phyloP scores from a whole-genome alignment of 2,329 filamentous ascomycete genomes.

The Ophiostoma perfectum region DNA sequence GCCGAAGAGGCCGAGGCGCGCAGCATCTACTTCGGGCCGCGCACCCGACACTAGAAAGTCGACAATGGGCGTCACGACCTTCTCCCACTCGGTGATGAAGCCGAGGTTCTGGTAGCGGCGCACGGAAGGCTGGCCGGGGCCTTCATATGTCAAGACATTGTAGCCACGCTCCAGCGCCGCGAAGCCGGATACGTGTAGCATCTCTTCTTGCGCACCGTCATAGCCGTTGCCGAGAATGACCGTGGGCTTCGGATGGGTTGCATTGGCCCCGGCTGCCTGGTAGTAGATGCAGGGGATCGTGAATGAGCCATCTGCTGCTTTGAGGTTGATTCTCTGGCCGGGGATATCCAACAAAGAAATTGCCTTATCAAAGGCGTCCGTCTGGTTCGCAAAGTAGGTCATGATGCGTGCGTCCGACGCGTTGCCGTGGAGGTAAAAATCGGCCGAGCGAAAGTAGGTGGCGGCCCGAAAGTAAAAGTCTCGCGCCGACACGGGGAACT shows the following conservation, averaged over 20 bases:
- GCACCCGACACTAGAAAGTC: constrained; percentile 33
- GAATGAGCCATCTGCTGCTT: neutral
- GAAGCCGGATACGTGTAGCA: constrained; percentile 20
- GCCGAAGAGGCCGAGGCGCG: constrained; percentile 37
- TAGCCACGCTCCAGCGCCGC: constrained; percentile 30
- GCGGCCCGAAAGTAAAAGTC: constrained; percentile 34
- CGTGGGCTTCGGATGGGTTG: constrained; percentile 32
- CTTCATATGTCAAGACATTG: constrained; percentile 43
- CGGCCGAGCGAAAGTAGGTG: constrained; percentile 36
- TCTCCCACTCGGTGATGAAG: constrained; percentile 43
- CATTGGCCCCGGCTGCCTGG: constrained; percentile 21
- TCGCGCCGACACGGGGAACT: constrained; percentile 29
- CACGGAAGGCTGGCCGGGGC: constrained; percentile 41
- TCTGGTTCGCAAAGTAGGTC: constrained; percentile 32
- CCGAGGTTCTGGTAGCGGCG: constrained; percentile 39
- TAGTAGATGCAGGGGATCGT: constrained; percentile 34
- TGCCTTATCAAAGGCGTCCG: constrained; percentile 32
- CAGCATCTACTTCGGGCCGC: neutral
- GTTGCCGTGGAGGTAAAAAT: constrained; percentile 38
- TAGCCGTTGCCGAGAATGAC: constrained; percentile 41
- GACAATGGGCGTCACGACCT: constrained; percentile 37
- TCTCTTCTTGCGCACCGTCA: constrained; percentile 42
- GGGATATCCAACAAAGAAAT: constrained; percentile 31
- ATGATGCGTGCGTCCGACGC: constrained; percentile 34
- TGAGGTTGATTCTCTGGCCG: constrained; percentile 30